A percentile compares a stretch with the other conserved stretches of the same genome.
These are phyloP conservation scores for Epichloe sp. DNA, from an alignment of 2,329 filamentous ascomycete species.

Conservation along the genomic window DNA sequence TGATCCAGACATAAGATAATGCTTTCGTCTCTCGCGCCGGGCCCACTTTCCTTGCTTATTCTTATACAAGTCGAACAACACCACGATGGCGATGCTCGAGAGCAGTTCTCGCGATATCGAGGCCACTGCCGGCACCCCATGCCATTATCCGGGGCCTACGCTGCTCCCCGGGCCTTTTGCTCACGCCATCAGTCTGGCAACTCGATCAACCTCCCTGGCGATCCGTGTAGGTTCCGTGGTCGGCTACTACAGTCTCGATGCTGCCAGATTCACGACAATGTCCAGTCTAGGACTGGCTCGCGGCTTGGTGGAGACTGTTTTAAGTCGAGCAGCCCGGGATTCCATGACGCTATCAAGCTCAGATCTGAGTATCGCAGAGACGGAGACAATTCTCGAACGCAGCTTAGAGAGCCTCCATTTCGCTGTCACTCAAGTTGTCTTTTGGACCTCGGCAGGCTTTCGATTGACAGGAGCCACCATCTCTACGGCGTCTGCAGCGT, in stretches of 20 bases:
- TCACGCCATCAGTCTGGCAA: conserved; percentile 45
- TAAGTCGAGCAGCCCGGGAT: conserved; percentile 39
- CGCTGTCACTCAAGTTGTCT: conserved; percentile 44
- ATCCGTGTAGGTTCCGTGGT: conserved; percentile 40
- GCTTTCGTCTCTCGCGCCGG: no score
- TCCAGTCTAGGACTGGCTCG: conserved; percentile 45
- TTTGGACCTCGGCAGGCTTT: conserved; percentile 49
- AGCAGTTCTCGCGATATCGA: conserved; percentile 3
- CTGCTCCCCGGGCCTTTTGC: conserved; percentile 46
- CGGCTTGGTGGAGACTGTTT: conserved; percentile 38
- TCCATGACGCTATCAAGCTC: conserved; percentile 30
- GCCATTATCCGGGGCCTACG: conserved; percentile 24
- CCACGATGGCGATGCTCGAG: neutral
- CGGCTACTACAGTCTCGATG: conserved; percentile 37
- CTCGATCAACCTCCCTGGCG: conserved; percentile 45
- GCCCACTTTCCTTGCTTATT: no score
- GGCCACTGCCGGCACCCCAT: conserved; percentile 7
- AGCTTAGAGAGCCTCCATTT: conserved; percentile 43
- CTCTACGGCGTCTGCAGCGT: conserved; percentile 40
- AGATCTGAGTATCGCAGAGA: conserved; percentile 35
- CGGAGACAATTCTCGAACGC: conserved; percentile 42
- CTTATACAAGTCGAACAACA: neutral
- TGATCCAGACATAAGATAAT: no score
- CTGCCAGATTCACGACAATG: conserved; percentile 41
- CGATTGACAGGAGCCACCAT: conserved; percentile 43